A percentile compares a stretch with the other conserved stretches of the same genome.
Evolutionary conservation across 805 yeast species (phyloP).

Genomic region (Komagataella ulmi): DNA sequence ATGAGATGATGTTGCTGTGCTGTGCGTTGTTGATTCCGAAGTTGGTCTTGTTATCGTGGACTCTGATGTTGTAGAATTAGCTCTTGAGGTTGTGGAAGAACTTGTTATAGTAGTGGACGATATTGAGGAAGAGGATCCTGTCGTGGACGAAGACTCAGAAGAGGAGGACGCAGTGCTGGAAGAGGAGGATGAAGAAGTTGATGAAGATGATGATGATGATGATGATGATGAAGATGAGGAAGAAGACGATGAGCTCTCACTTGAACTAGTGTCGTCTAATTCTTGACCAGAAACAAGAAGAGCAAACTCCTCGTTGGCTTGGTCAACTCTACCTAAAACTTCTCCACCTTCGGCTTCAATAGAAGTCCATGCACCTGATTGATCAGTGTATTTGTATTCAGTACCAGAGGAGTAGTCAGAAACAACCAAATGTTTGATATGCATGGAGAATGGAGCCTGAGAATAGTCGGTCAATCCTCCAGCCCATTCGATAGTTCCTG

Average conservation of each 20-base stretch:
- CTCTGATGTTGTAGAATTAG: neutral
- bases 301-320: slow-evolving; percentile 30
- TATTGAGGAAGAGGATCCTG: neutral
- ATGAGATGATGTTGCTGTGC: neutral
- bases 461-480: slow-evolving; percentile 61
- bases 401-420: slow-evolving; percentile 58
- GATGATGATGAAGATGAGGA: slow-evolving; percentile 7
- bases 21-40: neutral
- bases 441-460: slow-evolving; percentile 57
- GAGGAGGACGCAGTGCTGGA: slow-evolving; percentile 5
- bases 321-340: slow-evolving; percentile 42
- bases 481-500: slow-evolving; percentile 74
- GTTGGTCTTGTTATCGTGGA: neutral
- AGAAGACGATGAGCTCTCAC: slow-evolving; percentile 6
- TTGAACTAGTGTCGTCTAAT: slow-evolving; percentile 2
- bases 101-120: no score
- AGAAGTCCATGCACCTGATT: slow-evolving; percentile 46
- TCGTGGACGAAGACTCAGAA: slow-evolving; percentile 9
- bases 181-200: slow-evolving; percentile 8
- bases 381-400: slow-evolving; percentile 39
- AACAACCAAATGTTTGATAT: slow-evolving; percentile 44
- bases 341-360: slow-evolving; percentile 43
- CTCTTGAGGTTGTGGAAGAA: neutral
- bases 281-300: slow-evolving; percentile 18
- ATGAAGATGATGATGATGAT: slow-evolving; percentile 7